Evolutionary conservation across 106 monocot genomes (phyloP).

Genomic region (Narthecium ossifragum): DNA sequence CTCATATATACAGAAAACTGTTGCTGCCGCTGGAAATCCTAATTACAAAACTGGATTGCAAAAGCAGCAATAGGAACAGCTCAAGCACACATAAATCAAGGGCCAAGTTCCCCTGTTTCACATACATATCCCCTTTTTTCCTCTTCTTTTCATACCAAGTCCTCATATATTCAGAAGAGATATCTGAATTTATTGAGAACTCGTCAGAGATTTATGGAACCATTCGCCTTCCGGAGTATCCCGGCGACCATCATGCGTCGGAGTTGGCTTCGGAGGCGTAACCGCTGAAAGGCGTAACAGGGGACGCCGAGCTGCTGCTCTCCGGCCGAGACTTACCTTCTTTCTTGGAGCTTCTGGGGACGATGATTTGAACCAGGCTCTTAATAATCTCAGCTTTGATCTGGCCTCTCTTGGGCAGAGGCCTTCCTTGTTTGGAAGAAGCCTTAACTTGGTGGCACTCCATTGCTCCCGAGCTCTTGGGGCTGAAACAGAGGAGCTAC

Average conservation of each 20-base stretch:
- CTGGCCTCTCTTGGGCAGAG: conserved; percentile 8
- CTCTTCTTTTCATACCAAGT: too few species aligned
- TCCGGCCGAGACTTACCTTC: not conserved
- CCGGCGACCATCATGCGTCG: not conserved
- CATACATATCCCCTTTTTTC: too few species aligned
- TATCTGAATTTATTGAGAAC: too few species aligned
- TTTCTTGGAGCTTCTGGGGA: not conserved
- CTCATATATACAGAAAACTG: too few species aligned
- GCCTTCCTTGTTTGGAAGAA: not conserved
- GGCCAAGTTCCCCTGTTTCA: too few species aligned
- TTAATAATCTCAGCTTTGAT: conserved; percentile 7
- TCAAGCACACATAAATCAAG: too few species aligned
- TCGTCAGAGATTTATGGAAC: too few species aligned
- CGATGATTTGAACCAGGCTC: conserved; percentile 1
- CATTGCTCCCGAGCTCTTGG: not conserved
- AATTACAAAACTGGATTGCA: too few species aligned
- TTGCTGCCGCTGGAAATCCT: too few species aligned
- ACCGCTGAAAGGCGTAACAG: not conserved
- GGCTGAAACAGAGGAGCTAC: not conserved
- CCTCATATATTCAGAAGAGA: too few species aligned
- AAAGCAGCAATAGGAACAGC: too few species aligned
- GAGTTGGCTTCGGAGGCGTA: not conserved
- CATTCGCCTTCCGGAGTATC: too few species aligned
- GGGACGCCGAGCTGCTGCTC: not conserved
- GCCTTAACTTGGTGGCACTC: not conserved